These are phyloP conservation scores for Microdochium trichocladiopsis DNA, from an alignment of 2,329 filamentous ascomycete genomes.

Conservation along the genomic window DNA sequence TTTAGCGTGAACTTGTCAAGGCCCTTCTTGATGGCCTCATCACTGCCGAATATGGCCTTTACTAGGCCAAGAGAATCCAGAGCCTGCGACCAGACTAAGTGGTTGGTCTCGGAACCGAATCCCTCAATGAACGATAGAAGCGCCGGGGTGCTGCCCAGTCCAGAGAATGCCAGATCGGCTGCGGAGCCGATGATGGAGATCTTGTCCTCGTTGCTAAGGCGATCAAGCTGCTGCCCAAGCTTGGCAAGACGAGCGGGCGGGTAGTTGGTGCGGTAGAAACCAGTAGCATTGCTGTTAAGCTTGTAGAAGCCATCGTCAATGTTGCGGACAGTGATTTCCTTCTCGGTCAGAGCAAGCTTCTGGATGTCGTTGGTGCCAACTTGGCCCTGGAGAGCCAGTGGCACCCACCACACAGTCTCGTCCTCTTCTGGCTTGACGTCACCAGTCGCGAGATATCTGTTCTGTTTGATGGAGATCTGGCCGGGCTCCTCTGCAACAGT, in stretches of 20 bases:
- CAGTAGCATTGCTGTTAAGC: conserved; percentile 82
- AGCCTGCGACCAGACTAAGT: conserved; percentile 84
- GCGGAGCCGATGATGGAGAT: conserved; percentile 89
- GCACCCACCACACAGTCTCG: conserved; percentile 91
- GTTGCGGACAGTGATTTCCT: conserved; percentile 68
- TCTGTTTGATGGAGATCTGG: conserved; percentile 76
- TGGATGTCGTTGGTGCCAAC: conserved; percentile 54
- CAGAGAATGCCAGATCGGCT: conserved; percentile 80
- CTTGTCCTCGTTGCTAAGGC: conserved; percentile 79
- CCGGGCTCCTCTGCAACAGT: conserved; percentile 78
- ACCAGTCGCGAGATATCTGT: conserved; percentile 83
- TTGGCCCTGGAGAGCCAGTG: conserved; percentile 77
- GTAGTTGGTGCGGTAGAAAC: conserved; percentile 90
- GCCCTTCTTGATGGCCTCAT: conserved; percentile 62
- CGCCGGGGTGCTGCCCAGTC: conserved; percentile 73
- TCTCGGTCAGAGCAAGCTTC: conserved; percentile 63
- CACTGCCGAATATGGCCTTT: conserved; percentile 77
- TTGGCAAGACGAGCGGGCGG: conserved; percentile 75
- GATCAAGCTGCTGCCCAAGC: conserved; percentile 69
- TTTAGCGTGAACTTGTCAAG: conserved; percentile 74
- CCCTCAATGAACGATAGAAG: conserved; percentile 78
- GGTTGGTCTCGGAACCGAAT: conserved; percentile 76
- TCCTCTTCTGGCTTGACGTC: conserved; percentile 90
- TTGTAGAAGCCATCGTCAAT: conserved; percentile 83
- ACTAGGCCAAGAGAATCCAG: conserved; percentile 69